phyloP scores from a whole-genome alignment of 2,329 filamentous ascomycete genomes.

The Bimuria novae-zelandiae region DNA sequence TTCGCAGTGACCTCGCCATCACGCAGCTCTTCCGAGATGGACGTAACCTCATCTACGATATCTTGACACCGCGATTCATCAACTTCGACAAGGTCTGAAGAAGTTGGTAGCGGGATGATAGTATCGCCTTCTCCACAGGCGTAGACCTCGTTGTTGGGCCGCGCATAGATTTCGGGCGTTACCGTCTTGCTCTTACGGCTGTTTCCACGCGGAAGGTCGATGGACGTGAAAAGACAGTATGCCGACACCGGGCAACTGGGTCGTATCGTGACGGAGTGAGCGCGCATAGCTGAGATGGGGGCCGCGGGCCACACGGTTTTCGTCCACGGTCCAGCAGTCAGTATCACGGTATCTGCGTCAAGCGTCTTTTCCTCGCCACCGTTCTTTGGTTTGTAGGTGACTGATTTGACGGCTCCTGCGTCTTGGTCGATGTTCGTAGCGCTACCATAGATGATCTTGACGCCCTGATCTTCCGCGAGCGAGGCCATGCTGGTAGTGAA shows the following conservation, averaged over 20 bases:
- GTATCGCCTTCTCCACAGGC: constrained; percentile 90
- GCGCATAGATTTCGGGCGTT: constrained; percentile 90
- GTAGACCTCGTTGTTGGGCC: constrained; percentile 88
- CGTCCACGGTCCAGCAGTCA: constrained; percentile 68
- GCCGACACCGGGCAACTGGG: constrained; percentile 66
- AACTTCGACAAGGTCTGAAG: constrained; percentile 74
- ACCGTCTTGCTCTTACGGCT: constrained; percentile 56
- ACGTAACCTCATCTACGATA: constrained; percentile 75
- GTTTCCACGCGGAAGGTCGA: constrained; percentile 67
- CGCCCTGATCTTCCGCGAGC: constrained; percentile 67
- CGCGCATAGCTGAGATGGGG: constrained; percentile 64
- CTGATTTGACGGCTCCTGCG: constrained; percentile 62
- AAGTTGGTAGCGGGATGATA: constrained; percentile 72
- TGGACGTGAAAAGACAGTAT: constrained; percentile 85
- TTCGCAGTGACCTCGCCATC: constrained; percentile 65
- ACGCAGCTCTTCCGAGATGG: constrained; percentile 56
- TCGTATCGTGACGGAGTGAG: constrained; percentile 66
- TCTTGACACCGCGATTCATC: constrained; percentile 82
- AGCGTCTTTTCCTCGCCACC: constrained; percentile 53
- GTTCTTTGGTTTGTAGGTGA: constrained; percentile 65
- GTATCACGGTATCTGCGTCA: constrained; percentile 60
- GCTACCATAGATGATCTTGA: constrained; percentile 66
- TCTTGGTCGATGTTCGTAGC: constrained; percentile 69
- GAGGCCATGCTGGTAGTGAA: constrained; percentile 86
- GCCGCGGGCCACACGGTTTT: constrained; percentile 56